Conservation (phyloP, 2,329 filamentous ascomycete genomes). For the Aspergillus fischeri region DNA sequence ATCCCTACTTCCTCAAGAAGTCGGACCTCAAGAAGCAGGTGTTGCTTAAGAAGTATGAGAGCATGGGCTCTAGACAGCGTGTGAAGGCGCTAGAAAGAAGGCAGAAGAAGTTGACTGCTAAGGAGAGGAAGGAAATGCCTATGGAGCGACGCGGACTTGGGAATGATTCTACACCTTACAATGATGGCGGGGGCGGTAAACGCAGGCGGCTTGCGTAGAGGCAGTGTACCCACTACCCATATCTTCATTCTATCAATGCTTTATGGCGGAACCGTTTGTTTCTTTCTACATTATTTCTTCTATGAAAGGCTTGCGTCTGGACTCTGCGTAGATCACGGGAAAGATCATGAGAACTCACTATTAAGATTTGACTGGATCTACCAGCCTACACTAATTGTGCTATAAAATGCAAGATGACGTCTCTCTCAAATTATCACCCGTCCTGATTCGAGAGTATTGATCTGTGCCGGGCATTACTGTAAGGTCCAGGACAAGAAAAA, state of each 20-base stretch:
- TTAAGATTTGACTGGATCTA: slow-evolving; percentile 8
- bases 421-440: background rate
- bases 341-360: slow-evolving; percentile 8
- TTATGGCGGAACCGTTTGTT: background rate
- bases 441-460: background rate
- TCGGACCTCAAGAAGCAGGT: slow-evolving; percentile 85
- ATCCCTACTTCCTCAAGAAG: slow-evolving; percentile 89
- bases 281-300: background rate
- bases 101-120: slow-evolving; percentile 81
- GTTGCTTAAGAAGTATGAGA: slow-evolving; percentile 71
- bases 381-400: background rate
- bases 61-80: slow-evolving; percentile 79
- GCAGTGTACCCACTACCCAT: background rate
- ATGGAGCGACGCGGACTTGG: slow-evolving; percentile 46
- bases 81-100: slow-evolving; percentile 80
- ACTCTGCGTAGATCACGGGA: background rate
- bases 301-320: background rate
- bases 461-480: background rate
- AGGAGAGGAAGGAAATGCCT: slow-evolving; percentile 77
- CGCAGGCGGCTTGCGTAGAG: slow-evolving; percentile 24
- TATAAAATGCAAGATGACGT: background rate
- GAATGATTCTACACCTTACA: slow-evolving; percentile 13
- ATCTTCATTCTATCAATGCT: background rate
- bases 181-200: slow-evolving; percentile 23
- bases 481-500: background rate